Base-by-base conservation (phyloP, 2,329 filamentous ascomycete genomes). In the Venturiaceae sp. region DNA sequence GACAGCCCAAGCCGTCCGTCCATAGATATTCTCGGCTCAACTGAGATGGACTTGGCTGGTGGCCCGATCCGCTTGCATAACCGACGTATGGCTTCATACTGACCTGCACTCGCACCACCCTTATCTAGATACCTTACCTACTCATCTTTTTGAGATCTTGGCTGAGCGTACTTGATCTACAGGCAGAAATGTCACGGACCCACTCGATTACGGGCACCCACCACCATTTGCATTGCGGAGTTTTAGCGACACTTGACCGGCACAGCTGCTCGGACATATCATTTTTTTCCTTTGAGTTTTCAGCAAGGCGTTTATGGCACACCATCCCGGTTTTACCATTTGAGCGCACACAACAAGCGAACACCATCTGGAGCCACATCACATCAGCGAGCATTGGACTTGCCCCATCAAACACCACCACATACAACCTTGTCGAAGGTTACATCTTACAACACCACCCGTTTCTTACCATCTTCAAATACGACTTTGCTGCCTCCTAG, bases 1-100 rank as follows among this genome's bases (percentile, higher is more conserved):
- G 83, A 85, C 64, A 85, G 83, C 64, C 83, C 83, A 14, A 85
- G 58, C 32, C 58, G 58, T 5, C 37, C 58, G 13, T 28, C 52
- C 3, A 57, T 50, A 9, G 30, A 50, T 23, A 50, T 50, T 30
- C 14, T 50, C 44, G 44, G 46, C 30, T 77, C 76, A 1, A 44
- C 72, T 73, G 60, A 72, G 70, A 64, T 72, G 74, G 32, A 30
- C 5, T 23, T 57, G 55, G 55, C 30, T 7, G 55, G 19, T 50
- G 26, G 11, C 21, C 55, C 44, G 6, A 2, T 14, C 16, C 55
- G 55, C 69, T 59, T 58, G 58, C 54, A 37, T 34, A 63, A 59
- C 55, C 54, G 53, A 55, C 55, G 55, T 57, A 57, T 57, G 55
- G 55, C 55, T 55, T 47, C 63, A 61, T 54, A 64, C 63, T 62